These are phyloP conservation scores for Spathaspora hagerdaliae DNA, from an alignment of 805 yeast genomes.

Conservation along the genomic window DNA sequence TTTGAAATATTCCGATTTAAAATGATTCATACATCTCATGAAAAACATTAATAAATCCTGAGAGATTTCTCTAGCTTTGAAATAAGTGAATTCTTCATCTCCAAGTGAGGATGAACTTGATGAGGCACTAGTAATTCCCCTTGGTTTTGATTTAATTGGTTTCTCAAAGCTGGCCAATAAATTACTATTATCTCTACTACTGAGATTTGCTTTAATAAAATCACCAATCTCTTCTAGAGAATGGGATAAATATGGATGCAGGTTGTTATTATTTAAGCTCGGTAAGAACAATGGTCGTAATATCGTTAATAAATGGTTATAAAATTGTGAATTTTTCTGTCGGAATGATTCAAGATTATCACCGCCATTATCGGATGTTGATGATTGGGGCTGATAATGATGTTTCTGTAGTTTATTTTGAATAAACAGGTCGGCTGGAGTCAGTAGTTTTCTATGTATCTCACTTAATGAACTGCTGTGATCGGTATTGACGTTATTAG, in stretches of 20 bases:
- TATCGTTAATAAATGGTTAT: conserved; percentile 13
- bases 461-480: conserved; percentile 18
- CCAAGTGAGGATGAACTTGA: conserved; percentile 8
- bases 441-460: conserved; percentile 25
- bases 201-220: conserved; percentile 17
- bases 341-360: conserved; percentile 7
- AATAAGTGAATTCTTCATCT: conserved; percentile 18
- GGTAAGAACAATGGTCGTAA: conserved; percentile 22
- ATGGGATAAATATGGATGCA: conserved; percentile 22
- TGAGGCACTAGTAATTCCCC: conserved; percentile 5
- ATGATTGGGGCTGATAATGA: conserved; percentile 7
- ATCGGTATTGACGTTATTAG: conserved; percentile 7
- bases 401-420: conserved; percentile 17
- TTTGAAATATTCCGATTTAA: conserved; percentile 17
- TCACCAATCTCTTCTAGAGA: conserved; percentile 27
- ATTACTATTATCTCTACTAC: neutral
- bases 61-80: conserved; percentile 22
- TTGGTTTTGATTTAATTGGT: neutral
- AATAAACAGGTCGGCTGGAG: conserved; percentile 34
- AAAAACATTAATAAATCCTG: conserved; percentile 25
- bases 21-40: conserved; percentile 17
- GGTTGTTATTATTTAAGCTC: conserved; percentile 18
- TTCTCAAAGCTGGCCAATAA: neutral
- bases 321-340: conserved; percentile 15
- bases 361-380: neutral